phyloP scores from a whole-genome alignment of 2,329 filamentous ascomycete genomes.

The Polytolypa hystricis region DNA sequence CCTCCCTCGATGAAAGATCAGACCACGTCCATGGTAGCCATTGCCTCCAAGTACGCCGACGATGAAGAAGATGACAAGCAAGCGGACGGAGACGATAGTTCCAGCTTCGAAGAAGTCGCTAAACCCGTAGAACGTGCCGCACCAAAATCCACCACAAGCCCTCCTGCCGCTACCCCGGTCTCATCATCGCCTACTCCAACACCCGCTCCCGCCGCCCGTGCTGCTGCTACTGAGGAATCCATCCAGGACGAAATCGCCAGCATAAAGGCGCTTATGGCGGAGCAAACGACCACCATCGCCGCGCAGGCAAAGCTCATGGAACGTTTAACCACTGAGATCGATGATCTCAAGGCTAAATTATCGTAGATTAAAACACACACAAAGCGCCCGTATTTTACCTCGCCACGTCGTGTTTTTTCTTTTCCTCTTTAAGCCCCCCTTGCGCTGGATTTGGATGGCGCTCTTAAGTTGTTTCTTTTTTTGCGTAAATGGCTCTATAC shows the following conservation, averaged over 20 bases:
- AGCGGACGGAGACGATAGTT: conserved; percentile 51
- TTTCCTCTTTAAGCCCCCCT: no score
- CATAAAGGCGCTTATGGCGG: conserved; percentile 66
- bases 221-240: conserved; percentile 34
- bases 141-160: conserved; percentile 3
- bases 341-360: conserved; percentile 62
- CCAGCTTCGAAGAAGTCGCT: conserved; percentile 76
- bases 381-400: no score
- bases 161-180: conserved; percentile 22
- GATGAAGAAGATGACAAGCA: conserved; percentile 48
- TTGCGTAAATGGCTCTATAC: no score
- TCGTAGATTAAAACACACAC: no score
- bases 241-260: conserved; percentile 59
- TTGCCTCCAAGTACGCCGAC: conserved; percentile 80
- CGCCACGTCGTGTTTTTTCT: no score
- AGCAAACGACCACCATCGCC: conserved; percentile 65
- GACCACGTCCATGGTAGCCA: conserved; percentile 71
- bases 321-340: conserved; percentile 60
- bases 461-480: no score
- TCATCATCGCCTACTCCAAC: conserved; percentile 25
- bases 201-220: conserved; percentile 17
- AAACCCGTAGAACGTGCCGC: conserved; percentile 56
- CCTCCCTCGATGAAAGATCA: conserved; percentile 58
- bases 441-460: no score
- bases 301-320: conserved; percentile 68